Percentiles rank a stretch among this genome's conserved stretches.
Conservation (phyloP, 345 rosid species). For the Balakata baccata region DNA sequence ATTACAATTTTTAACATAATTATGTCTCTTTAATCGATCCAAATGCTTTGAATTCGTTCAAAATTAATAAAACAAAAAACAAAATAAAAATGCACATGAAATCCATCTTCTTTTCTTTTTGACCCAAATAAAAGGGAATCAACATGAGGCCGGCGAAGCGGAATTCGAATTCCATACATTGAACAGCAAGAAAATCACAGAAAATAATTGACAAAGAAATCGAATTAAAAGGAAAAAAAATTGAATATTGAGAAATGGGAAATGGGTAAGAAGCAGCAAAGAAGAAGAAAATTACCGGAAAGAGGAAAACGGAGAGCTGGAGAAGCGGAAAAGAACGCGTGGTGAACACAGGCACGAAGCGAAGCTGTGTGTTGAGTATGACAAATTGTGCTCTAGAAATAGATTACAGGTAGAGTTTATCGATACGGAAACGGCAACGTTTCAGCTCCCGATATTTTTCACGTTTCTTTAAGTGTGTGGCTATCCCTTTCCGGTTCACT, state of each 20-base stretch:
- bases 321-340: constrained; percentile 1
- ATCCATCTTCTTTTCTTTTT: background rate
- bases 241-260: background rate
- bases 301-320: background rate
- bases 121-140: background rate
- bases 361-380: background rate
- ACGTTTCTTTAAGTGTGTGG: too few species aligned
- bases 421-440: too few species aligned
- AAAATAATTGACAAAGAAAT: background rate
- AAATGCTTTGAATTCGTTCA: background rate
- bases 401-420: too few species aligned
- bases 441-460: too few species aligned
- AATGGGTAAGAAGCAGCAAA: background rate
- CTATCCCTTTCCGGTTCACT: too few species aligned
- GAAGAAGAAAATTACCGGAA: background rate
- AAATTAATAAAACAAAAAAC: background rate
- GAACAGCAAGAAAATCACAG: background rate
- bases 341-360: background rate
- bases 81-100: too few species aligned
- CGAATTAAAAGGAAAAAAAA: background rate
- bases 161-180: background rate
- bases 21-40: background rate
- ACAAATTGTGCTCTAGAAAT: background rate
- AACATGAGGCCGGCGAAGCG: background rate
- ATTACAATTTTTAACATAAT: background rate